Evolutionary conservation across 2,329 filamentous ascomycete genomes (phyloP).

Genomic region (Ascochyta clinopodiicola): DNA sequence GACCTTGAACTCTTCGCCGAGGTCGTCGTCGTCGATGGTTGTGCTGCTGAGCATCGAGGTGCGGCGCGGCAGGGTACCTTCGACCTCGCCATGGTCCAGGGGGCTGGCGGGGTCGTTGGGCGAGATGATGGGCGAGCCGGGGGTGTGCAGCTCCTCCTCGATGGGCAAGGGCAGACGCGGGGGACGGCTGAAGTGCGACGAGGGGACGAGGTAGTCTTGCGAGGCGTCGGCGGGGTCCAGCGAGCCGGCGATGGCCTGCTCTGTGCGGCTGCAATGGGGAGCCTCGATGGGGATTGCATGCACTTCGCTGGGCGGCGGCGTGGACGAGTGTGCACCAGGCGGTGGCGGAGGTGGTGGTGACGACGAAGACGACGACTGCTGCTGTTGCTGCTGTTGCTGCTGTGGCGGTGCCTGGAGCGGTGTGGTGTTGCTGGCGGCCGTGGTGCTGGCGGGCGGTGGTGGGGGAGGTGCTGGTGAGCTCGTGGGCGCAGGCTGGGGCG

Average conservation of each 20-base stretch:
- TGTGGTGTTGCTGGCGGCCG: conserved; percentile 9
- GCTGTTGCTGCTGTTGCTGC: background rate
- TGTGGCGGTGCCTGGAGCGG: conserved; percentile 26
- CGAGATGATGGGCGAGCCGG: conserved; percentile 86
- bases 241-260: conserved; percentile 21
- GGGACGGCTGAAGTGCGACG: conserved; percentile 67
- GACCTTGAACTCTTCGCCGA: conserved; percentile 70
- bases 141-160: conserved; percentile 86
- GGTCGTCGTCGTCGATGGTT: conserved; percentile 70
- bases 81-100: conserved; percentile 52
- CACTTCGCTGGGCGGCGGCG: conserved; percentile 32
- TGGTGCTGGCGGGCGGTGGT: conserved; percentile 39
- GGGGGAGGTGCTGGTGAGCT: conserved; percentile 4
- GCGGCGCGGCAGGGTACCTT: conserved; percentile 62
- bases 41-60: conserved; percentile 62
- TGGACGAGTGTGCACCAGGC: background rate
- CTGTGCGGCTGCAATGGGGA: conserved; percentile 13
- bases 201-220: conserved; percentile 48
- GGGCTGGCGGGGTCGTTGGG: conserved; percentile 66
- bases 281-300: conserved; percentile 47
- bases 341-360: background rate
- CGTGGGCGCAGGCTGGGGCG: conserved; percentile 12
- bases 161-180: conserved; percentile 91
- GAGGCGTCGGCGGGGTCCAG: conserved; percentile 39
- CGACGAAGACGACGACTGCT: conserved; percentile 31